phyloP scores from a whole-genome alignment of 2,329 filamentous ascomycete genomes.

The Fusarium sp. region DNA sequence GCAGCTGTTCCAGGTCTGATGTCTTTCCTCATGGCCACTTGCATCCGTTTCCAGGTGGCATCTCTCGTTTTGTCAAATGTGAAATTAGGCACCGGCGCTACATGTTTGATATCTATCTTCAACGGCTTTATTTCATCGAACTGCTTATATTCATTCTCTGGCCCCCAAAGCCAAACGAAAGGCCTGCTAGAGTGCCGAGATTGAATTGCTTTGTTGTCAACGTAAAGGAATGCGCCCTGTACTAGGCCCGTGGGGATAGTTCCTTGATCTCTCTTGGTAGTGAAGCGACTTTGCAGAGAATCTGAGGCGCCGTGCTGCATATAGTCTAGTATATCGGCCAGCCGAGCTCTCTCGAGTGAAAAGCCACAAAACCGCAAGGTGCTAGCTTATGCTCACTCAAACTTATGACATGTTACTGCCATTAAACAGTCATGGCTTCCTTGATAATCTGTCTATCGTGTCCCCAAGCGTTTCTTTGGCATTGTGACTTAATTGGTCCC shows the following conservation, averaged over 20 bases:
- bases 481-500: not conserved
- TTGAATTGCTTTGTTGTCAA: not conserved
- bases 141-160: not conserved
- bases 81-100: not conserved
- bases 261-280: not conserved
- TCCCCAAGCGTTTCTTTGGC: not conserved
- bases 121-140: fast-evolving
- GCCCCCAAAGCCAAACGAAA: not conserved
- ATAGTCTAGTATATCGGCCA: not conserved
- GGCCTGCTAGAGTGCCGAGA: fast-evolving
- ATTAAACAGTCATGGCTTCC: not conserved
- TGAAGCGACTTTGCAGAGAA: not conserved
- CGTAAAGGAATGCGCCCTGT: not conserved
- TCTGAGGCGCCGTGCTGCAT: not conserved
- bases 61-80: not conserved
- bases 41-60: not conserved
- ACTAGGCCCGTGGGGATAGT: not conserved
- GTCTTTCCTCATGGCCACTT: not conserved
- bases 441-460: not conserved
- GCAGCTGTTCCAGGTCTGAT: not conserved
- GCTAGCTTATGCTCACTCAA: not conserved
- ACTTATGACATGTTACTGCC: not conserved
- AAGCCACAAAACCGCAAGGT: not conserved
- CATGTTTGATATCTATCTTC: not conserved
- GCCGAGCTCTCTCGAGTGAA: not conserved